Base-by-base conservation (phyloP, 106 monocot species). In the Narthecium ossifragum region DNA sequence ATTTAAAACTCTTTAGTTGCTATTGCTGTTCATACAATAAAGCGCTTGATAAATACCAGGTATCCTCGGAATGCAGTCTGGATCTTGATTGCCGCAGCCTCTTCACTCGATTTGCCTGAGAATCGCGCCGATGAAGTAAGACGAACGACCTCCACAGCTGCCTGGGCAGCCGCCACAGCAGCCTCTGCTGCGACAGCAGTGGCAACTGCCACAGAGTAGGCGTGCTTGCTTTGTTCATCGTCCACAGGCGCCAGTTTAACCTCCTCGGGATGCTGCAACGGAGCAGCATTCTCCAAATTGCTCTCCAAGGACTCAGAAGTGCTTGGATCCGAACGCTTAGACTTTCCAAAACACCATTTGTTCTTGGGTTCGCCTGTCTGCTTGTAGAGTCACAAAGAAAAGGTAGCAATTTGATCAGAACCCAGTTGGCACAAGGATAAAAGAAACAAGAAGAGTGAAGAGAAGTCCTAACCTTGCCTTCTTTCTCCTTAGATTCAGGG, bases 51-150 rank as follows among this genome's bases (percentile, higher is more conserved):
- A n/a, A n/a, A 54, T 81, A 86, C 85, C 85, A 86, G 30, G 57
- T 86, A 80, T 18, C 85, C 80, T 28, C 85, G 65, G 62, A 86
- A 86, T 25, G 85, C 74, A 25, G 85, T 86, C 66, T 86, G 85
- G 70, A 86, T 80, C 62, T 71, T 86, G 50, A 74, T 77, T 26
- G 85, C 74, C 11, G 80, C 80, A 17, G 63, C 47, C 57, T 80
- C 85, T 54, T 81, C 85, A 13, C 29, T 64, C 17, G 85, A 66
- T 49, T 72, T 81, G 30, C 68, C 72, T 12, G 74, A 0, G 30
- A 66, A 70, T 50, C 46, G 69, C 8, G 50, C 2, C 0, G 60
- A 39, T 0, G 31, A 21, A 3, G 72, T 59, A 26, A 69, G 75
- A 32, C 59, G 55, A 22, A 70, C 75, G 31, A 74, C 77, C 53